Evolutionary conservation across 75 land plant genomes (phyloP), one percentile per base, ranked within the genome.

Genomic region (Larix kaempferi): DNA sequence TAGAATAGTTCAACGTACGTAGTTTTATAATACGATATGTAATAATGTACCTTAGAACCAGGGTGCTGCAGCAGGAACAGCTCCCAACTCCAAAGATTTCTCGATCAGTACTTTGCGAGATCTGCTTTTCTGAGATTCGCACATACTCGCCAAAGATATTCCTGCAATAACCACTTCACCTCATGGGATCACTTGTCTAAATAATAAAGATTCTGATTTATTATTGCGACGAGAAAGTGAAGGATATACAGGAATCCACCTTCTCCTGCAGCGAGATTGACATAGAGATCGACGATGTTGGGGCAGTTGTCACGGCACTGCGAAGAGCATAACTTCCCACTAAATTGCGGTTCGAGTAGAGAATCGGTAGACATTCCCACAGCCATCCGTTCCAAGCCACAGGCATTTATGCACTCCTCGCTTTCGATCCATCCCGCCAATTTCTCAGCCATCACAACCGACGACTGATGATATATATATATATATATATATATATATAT

Each of bases 261-360:
- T 87, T 93, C 95, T 13, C 86, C 93, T 41, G 87, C 90, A 37
- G 95, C 90, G 74, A 93, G 85, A 57, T 90, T 86, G 82, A 82
- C 82, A 82, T 83, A 92, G 59, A 92, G 92, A 76, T 90, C 87
- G 21, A 89, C 80, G 23, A 92, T 78, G 81, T 92, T 92, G 79
- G 86, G 92, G 86, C 95, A 92, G 23, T 76, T 85, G 44, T 81
- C 59, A 82, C 84, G 80, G 71, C 95, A 92, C 14, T 72, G 57
- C 1, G 80, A 39, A 49, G 90, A 86, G 88, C 95, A 92, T 59
- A 92, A 86, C 79, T 83, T 86, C 74, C 65, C 27, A 29, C 84
- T 76, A 79, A 86, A 88, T 1, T 74, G 66, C 0, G 83, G 66
- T 59, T 86, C 90, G 13, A 90, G 61, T n/a, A 92, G 84, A 33